phyloP scores from a whole-genome alignment of 129 eudicot species.

The Apium graveolens region DNA sequence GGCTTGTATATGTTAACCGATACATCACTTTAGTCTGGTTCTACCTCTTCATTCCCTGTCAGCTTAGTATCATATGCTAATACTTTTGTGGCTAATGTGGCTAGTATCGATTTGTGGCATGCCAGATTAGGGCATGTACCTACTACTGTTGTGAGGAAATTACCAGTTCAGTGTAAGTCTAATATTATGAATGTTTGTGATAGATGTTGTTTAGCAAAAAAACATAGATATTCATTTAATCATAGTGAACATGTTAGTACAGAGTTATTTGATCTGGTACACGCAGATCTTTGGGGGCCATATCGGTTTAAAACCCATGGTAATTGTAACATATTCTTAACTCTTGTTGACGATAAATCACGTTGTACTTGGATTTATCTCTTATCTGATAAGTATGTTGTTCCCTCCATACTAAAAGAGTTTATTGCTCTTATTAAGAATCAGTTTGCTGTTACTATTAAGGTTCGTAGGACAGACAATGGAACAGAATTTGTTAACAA shows the following conservation, averaged over 20 bases:
- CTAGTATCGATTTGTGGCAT: not conserved
- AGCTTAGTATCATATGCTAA: too few relatives aligned
- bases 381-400: too few relatives aligned
- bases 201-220: not conserved
- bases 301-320: too few relatives aligned
- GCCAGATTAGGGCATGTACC: not conserved
- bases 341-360: too few relatives aligned
- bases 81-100: too few relatives aligned
- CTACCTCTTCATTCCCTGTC: not conserved
- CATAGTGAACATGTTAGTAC: accelerated
- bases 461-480: not conserved
- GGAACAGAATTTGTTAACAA: not conserved
- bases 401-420: too few relatives aligned
- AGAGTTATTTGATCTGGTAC: not conserved
- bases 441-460: too few relatives aligned
- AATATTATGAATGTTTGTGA: not conserved
- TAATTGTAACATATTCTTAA: too few relatives aligned
- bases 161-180: not conserved
- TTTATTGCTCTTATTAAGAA: too few relatives aligned
- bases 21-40: accelerated
- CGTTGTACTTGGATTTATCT: too few relatives aligned
- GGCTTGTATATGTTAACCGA: too few relatives aligned
- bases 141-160: not conserved
- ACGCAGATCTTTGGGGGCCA: not conserved
- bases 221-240: not conserved